Evolutionary conservation across 805 yeast species (phyloP).

Genomic region (Candida pseudoglaebosa): DNA sequence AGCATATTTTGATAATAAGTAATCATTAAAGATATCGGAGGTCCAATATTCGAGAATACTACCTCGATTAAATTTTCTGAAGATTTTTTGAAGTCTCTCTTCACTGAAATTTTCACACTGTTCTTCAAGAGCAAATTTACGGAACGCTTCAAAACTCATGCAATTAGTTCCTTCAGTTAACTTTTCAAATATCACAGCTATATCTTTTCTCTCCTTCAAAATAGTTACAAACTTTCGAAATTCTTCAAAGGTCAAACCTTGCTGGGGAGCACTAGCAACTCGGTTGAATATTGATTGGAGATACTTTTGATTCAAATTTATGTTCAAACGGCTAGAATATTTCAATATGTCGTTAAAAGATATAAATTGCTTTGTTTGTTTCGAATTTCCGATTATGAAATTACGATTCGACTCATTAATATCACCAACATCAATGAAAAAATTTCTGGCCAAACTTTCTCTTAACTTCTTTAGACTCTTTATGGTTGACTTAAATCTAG

Average conservation of each 20-base stretch:
- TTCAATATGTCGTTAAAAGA: constrained; percentile 65
- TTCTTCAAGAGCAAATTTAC: constrained; percentile 37
- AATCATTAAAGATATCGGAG: constrained; percentile 30
- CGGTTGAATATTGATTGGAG: constrained; percentile 46
- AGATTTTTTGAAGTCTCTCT: constrained; percentile 24
- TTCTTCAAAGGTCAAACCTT: constrained; percentile 59
- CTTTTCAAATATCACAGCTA: constrained; percentile 45
- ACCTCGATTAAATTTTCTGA: constrained; percentile 19
- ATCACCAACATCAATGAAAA: constrained; percentile 40
- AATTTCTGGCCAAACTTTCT: constrained; percentile 57
- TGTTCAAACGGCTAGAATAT: constrained; percentile 64
- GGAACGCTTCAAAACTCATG: constrained; percentile 22
- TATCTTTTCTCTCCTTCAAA: constrained; percentile 63
- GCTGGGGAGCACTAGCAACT: constrained; percentile 34
- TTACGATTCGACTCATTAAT: constrained; percentile 25
- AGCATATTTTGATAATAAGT: constrained; percentile 28
- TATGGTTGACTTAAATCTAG: constrained; percentile 52
- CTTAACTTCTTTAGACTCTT: constrained; percentile 60
- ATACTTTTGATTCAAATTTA: constrained; percentile 58
- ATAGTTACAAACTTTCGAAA: constrained; percentile 71
- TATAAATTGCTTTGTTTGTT: constrained; percentile 29
- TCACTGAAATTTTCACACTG: constrained; percentile 45
- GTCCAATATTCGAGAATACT: constrained; percentile 19
- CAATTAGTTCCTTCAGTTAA: constrained; percentile 17
- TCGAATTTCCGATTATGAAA: constrained; percentile 21